Percentiles rank a stretch among this genome's conserved stretches.
These are phyloP conservation scores for Pythium sp. DNA, from an alignment of 352 stramenopile genomes.

Conservation along the genomic window DNA sequence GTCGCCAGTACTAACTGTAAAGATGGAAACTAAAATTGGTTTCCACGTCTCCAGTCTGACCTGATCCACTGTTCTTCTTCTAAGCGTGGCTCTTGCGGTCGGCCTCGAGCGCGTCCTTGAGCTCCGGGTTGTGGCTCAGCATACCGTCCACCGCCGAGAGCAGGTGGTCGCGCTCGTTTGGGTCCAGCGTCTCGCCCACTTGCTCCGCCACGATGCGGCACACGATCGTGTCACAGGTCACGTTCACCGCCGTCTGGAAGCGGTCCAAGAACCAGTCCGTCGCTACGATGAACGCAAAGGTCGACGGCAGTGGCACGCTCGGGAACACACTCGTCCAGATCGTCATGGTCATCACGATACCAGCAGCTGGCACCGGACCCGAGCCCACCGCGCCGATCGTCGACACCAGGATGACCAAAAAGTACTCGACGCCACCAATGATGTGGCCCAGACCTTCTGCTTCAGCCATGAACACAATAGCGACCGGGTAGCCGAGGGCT, in stretches of 20 bases:
- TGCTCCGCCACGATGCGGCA: neutral
- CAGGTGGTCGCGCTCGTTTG: conserved; percentile 1
- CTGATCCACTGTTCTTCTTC: no score
- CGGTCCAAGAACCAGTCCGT: conserved; percentile 63
- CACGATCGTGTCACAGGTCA: conserved; percentile 39
- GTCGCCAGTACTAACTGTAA: no score
- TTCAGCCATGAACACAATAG: conserved; percentile 39
- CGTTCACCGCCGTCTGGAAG: conserved; percentile 51
- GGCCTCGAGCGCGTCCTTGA: conserved; percentile 6
- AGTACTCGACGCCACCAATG: conserved; percentile 17
- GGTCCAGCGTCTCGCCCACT: conserved; percentile 9
- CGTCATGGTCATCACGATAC: conserved; percentile 25
- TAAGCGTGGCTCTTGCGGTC: no score
- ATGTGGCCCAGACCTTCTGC: conserved; percentile 18
- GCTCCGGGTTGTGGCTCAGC: conserved; percentile 10
- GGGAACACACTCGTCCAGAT: conserved; percentile 30
- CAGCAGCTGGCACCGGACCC: conserved; percentile 19
- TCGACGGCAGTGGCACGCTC: conserved; percentile 30
- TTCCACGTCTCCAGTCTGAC: no score
- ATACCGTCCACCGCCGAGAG: conserved; percentile 1
- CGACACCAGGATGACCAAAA: conserved; percentile 27
- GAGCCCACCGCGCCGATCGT: conserved; percentile 22
- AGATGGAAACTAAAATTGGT: no score
- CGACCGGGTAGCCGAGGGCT: conserved; percentile 27
- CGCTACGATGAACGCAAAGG: conserved; percentile 52